Evolutionary conservation across 2,329 filamentous ascomycete genomes (phyloP), one percentile per base, ranked within the genome.

Genomic region (Teratosphaeria epicoccoides): DNA sequence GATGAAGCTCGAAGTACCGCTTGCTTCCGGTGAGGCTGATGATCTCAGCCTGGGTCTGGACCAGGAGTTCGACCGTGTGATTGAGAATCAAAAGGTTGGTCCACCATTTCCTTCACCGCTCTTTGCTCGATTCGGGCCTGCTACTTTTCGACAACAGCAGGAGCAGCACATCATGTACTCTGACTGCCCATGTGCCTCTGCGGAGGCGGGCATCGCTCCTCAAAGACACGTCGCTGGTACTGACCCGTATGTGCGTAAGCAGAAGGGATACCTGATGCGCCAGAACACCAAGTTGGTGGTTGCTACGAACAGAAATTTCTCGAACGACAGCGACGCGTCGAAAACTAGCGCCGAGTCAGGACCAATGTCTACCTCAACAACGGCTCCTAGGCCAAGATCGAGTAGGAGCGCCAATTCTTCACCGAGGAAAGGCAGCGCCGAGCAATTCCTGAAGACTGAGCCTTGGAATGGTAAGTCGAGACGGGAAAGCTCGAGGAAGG

Each of bases 191-290:
- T 46, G 25, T 23, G n/a, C 12, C 24, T 50, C 33, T 17, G 28
- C 43, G 3, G 40, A 48, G 22, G 22, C 23, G 23, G 26, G 12
- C 14, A 43, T 47, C 49, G 12, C 45, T 40, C 33, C 29, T 10
- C n/a, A 40, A 40, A 40, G 33, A 40, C 47, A 50, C 25, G 47
- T 12, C 24, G 52, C 56, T 56, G 57, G 54, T 56, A 70, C 77
- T 81, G 63, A 77, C 69, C 50, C 53, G 25, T 59, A 59, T 65
- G 63, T 72, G 61, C 75, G 70, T 60, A 77, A 77, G 82, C 86
- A 96, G 90, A 90, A 94, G 75, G 93, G 93, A 52, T 98, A 98
- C 66, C 78, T 97, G 45, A 98, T 97, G 91, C 84, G 93, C 63
- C 91, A 98, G 63, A 98, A 97, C 71, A 97, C 91, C 3, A 97